A percentile compares a stretch with the other conserved stretches of the same genome.
These are phyloP conservation scores for Fusarium sp. DNA, from an alignment of 2,329 filamentous ascomycete genomes.

Conservation along the genomic window DNA sequence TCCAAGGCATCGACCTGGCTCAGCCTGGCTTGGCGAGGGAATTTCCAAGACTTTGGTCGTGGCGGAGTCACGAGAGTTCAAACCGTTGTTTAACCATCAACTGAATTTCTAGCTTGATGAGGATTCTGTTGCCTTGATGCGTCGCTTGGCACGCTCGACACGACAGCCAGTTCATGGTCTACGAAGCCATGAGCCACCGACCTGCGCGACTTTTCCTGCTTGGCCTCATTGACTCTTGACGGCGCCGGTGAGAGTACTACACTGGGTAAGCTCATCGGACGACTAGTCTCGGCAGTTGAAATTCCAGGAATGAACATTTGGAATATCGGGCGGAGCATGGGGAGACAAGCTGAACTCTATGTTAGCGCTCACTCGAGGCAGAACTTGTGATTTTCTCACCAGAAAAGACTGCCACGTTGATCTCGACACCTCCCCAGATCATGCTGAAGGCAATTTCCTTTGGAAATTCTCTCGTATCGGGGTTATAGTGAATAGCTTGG, in stretches of 20 bases:
- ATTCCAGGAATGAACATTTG: not conserved
- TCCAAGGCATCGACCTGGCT: not conserved
- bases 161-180: not conserved
- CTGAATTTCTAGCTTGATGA: not conserved
- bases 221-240: not conserved
- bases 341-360: not conserved
- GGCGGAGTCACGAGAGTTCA: not conserved
- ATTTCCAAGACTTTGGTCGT: not conserved
- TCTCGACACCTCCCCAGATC: constrained; percentile 43
- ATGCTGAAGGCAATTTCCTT: constrained; percentile 39
- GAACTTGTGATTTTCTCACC: constrained; percentile 14
- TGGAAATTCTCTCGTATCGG: constrained; percentile 32
- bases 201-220: not conserved
- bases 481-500: constrained; percentile 29
- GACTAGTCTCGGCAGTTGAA: not conserved
- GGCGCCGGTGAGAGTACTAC: not conserved
- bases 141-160: not conserved
- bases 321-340: not conserved
- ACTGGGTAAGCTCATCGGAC: not conserved
- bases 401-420: constrained; percentile 43
- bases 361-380: not conserved
- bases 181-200: not conserved
- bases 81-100: not conserved
- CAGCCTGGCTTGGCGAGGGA: not conserved
- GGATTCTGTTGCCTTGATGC: not conserved